Evolutionary conservation across 2,329 filamentous ascomycete species (phyloP).

Genomic region (Botrytis porri): DNA sequence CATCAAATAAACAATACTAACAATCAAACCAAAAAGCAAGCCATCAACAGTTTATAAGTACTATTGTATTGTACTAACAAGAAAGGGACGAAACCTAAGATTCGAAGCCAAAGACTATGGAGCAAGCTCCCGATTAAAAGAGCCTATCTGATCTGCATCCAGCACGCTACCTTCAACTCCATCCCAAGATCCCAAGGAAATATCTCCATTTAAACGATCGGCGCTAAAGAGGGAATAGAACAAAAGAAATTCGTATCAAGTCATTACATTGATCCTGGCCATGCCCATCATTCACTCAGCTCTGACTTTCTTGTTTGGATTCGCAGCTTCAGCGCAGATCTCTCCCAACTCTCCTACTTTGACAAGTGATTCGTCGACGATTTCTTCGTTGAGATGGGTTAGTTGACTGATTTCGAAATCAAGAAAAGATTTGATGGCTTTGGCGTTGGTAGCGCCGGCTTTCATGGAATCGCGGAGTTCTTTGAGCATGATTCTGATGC

Average conservation of each 20-base stretch:
- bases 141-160: neutral
- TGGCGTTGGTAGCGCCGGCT: slow-evolving; percentile 38
- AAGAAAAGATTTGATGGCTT: slow-evolving; percentile 39
- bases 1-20: neutral
- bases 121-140: neutral
- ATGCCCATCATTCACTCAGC: slow-evolving; percentile 18
- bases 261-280: neutral
- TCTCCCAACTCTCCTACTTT: slow-evolving; percentile 34
- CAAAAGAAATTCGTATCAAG: slow-evolving; percentile 21
- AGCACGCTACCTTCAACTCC: neutral
- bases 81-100: neutral
- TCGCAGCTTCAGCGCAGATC: slow-evolving; percentile 31
- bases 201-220: neutral
- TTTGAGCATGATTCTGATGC: slow-evolving; percentile 39
- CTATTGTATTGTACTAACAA: slow-evolving; percentile 6
- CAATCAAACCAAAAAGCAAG: neutral
- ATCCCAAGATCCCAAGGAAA: neutral
- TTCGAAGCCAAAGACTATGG: neutral
- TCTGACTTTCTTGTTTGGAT: slow-evolving; percentile 26
- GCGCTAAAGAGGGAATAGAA: slow-evolving; percentile 8
- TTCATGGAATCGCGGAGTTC: slow-evolving; percentile 39
- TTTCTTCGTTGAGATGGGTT: slow-evolving; percentile 36
- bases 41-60: neutral
- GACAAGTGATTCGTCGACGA: slow-evolving; percentile 37
- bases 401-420: slow-evolving; percentile 39